Percentiles rank a stretch among this genome's conserved stretches.
Conservation (phyloP, 805 yeast species). For the Saccharomyces kudriavzevii region DNA sequence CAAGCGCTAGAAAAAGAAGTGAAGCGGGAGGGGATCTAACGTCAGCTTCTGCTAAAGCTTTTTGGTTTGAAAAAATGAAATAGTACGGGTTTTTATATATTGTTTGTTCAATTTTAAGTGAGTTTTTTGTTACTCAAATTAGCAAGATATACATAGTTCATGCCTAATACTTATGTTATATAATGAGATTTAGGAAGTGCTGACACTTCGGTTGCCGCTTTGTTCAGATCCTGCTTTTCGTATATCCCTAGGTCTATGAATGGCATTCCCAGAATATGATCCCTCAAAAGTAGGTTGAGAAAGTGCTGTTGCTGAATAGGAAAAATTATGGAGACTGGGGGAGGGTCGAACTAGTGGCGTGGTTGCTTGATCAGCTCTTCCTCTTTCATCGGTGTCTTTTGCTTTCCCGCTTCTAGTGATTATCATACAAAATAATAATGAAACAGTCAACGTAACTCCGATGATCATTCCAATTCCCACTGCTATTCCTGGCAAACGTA, state of each 20-base stretch:
- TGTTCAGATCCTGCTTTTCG: not conserved
- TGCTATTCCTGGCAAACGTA: slow-evolving; percentile 61
- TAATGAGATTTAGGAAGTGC: not conserved
- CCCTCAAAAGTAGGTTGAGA: not conserved
- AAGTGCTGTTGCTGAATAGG: not conserved
- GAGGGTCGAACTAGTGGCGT: not conserved
- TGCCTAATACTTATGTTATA: not conserved
- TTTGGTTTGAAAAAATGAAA: too few relatives aligned
- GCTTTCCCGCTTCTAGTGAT: not conserved
- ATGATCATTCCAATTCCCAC: slow-evolving; percentile 57
- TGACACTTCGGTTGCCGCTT: not conserved
- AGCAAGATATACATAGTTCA: not conserved
- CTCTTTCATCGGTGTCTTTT: not conserved
- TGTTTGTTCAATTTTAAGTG: not conserved
- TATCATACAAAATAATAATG: slow-evolving; percentile 12
- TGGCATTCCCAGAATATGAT: not conserved
- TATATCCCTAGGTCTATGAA: not conserved
- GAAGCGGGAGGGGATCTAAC: too few relatives aligned
- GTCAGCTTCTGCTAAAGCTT: too few relatives aligned
- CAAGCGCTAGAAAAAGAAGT: too few relatives aligned
- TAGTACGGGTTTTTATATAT: not conserved
- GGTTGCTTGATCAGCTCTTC: not conserved
- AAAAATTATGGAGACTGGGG: not conserved
- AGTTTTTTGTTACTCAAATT: not conserved
- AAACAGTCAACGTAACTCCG: slow-evolving; percentile 39